Evolutionary conservation across 768 basidiomycete species (phyloP).

Genomic region (Boletus coccyginus): DNA sequence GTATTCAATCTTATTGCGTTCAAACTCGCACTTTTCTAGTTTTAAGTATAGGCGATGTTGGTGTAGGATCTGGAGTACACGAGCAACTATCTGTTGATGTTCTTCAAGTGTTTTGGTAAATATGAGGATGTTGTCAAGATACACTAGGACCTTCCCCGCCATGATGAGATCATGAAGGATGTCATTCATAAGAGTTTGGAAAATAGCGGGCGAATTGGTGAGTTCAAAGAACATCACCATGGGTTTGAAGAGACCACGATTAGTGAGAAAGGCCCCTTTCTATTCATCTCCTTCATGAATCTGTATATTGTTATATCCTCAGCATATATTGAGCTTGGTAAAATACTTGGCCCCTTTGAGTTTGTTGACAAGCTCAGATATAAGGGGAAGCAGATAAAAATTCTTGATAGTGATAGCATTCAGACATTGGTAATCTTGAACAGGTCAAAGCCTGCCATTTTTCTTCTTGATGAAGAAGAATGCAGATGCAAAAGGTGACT

Average conservation of each 20-base stretch:
- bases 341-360: no score
- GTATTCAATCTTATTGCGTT: constrained; percentile 21
- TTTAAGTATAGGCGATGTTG: constrained; percentile 17
- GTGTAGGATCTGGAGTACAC: constrained; percentile 19
- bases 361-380: no score
- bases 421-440: no score
- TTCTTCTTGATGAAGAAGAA: neutral
- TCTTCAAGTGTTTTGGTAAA: constrained; percentile 17
- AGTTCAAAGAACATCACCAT: neutral
- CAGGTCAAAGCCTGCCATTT: no score
- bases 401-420: no score
- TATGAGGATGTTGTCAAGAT: constrained; percentile 35
- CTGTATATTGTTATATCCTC: no score
- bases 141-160: constrained; percentile 26
- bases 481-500: neutral
- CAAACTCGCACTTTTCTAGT: constrained; percentile 25
- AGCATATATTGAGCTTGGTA: no score
- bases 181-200: constrained; percentile 31
- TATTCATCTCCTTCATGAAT: neutral
- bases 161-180: constrained; percentile 30
- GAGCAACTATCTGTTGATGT: constrained; percentile 1
- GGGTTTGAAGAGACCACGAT: no score
- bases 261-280: neutral
- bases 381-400: no score
- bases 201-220: constrained; percentile 30